These are phyloP conservation scores for Puccinia polysora DNA, from an alignment of 1,284 basidiomycete species.

Conservation along the genomic window DNA sequence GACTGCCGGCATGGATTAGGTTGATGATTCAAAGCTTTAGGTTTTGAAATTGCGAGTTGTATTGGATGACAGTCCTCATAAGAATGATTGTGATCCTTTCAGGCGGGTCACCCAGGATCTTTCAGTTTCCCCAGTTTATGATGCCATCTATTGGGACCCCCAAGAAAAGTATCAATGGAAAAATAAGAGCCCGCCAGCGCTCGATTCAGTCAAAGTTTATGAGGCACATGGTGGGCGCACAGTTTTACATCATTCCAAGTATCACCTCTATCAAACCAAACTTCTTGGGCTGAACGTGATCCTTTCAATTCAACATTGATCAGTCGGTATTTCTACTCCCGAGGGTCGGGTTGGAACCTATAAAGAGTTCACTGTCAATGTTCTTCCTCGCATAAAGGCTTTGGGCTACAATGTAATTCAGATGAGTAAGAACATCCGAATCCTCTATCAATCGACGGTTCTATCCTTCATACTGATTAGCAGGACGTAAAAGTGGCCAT, in stretches of 20 bases:
- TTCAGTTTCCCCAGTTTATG: slow-evolving; percentile 80
- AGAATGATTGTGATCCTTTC: neutral
- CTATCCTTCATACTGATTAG: neutral
- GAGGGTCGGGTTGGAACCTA: slow-evolving; percentile 86
- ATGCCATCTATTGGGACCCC: slow-evolving; percentile 98
- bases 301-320: neutral
- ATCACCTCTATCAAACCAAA: neutral
- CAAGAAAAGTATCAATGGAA: slow-evolving; percentile 75
- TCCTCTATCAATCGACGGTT: neutral
- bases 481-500: slow-evolving; percentile 55
- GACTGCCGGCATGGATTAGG: slow-evolving; percentile 86
- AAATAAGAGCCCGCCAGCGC: slow-evolving; percentile 64
- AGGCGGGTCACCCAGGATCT: slow-evolving; percentile 88
- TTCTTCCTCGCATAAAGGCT: slow-evolving; percentile 79
- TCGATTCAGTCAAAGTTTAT: slow-evolving; percentile 72
- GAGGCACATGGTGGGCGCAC: slow-evolving; percentile 69
- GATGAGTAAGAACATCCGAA: slow-evolving; percentile 56
- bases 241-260: too few species aligned
- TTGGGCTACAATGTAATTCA: slow-evolving; percentile 96
- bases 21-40: slow-evolving; percentile 46
- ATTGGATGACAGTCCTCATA: too few species aligned
- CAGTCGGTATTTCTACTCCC: slow-evolving; percentile 86
- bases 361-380: slow-evolving; percentile 83
- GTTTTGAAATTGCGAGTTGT: too few species aligned
- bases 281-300: neutral